A percentile compares a stretch with the other conserved stretches of the same genome.
These are phyloP conservation scores for Mucor irregularis DNA, from an alignment of 371 early-diverging fungal species.

Conservation along the genomic window DNA sequence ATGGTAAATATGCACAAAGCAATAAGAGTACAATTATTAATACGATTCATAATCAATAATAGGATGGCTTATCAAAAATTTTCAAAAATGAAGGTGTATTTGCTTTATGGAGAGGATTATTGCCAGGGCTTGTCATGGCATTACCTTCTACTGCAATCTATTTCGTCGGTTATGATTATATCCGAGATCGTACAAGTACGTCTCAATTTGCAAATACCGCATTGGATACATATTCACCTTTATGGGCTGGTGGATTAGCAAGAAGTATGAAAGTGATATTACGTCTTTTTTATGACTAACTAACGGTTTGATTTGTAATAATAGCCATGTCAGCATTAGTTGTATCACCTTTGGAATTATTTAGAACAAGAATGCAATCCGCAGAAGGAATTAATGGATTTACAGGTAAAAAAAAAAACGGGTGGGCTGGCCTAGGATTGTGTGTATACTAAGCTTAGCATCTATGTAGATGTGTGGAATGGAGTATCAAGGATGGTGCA, in stretches of 20 bases:
- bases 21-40: neutral
- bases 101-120: constrained; percentile 88
- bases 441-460: neutral
- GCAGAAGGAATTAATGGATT: constrained; percentile 55
- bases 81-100: constrained; percentile 77
- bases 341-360: constrained; percentile 90
- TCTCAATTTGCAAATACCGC: constrained; percentile 29
- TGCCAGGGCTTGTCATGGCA: constrained; percentile 87
- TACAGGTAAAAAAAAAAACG: constrained; percentile 22
- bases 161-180: constrained; percentile 92
- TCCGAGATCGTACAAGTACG: constrained; percentile 55
- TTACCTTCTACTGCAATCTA: constrained; percentile 94
- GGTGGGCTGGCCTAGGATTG: neutral
- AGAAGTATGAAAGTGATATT: constrained; percentile 72
- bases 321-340: constrained; percentile 74
- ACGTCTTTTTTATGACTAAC: no score
- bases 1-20: constrained; percentile 19
- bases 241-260: constrained; percentile 84
- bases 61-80: constrained; percentile 84
- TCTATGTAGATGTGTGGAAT: constrained; percentile 47
- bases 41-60: neutral
- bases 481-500: constrained; percentile 67
- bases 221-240: constrained; percentile 55
- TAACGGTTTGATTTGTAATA: no score
- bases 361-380: constrained; percentile 91